Base-by-base conservation (phyloP, 768 basidiomycete species). In the Russula virescens region DNA sequence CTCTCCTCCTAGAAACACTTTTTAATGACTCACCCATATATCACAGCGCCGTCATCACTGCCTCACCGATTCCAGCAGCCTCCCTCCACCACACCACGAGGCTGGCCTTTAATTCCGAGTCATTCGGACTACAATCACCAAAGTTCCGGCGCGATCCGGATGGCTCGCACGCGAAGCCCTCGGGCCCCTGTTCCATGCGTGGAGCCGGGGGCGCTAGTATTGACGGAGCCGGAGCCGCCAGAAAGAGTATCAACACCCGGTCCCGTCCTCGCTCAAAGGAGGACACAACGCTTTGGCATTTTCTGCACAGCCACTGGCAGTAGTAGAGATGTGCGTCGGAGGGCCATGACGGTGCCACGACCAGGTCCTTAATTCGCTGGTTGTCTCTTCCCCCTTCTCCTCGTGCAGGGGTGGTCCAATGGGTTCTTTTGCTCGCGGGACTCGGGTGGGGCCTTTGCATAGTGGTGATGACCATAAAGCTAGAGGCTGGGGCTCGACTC, bases 121-220 rank as follows among this genome's bases (percentile, higher is more conserved):
- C 60, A 65, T 56, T 26, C 28, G 25, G 66, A 67, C 55, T n/a
- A 34, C 11, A 48, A 40, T 26, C 23, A 40, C 26, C 23, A 53
- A 42, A 49, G 46, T 40, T 50, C 55, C 51, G 63, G 62, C 25
- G 34, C 21, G 43, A 57, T 58, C 47, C 53, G 54, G 54, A 61
- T 61, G 56, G 60, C 64, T 5, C 66, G 66, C 54, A 66, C 66
- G 48, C 66, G 64, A 26, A 66, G 43, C 48, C 66, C 66, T 51
- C 66, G 60, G 31, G 5, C 31, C 14, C 45, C 46, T 5, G 35
- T 45, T 28, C 35, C 38, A 38, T 35, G 21, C 26, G 51, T 16
- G 11, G 64, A 62, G 8, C 35, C 18, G 11, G 54, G 43, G 19
- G n/a, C 26, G 26, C 40, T 5, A 14, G 25, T 31, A 31, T 31